A percentile compares a stretch with the other conserved stretches of the same genome.
Evolutionary conservation across 169 alveolate species (phyloP).

Genomic region (Eimeria praecox): DNA sequence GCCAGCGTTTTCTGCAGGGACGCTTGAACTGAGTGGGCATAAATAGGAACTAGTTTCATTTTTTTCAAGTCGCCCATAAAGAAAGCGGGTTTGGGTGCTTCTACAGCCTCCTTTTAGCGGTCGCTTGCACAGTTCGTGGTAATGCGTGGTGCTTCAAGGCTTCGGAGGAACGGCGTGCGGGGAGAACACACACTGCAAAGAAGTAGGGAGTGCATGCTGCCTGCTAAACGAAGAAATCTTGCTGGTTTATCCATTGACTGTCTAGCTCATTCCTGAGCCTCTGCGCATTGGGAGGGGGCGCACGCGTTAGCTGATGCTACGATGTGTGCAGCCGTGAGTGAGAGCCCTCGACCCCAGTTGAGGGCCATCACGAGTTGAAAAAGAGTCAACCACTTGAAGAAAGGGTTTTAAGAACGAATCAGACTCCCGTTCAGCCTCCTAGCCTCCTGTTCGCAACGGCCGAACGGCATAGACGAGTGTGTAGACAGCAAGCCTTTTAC

Average conservation of each 20-base stretch:
- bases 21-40: neutral
- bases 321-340: neutral
- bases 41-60: neutral
- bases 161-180: slow-evolving; percentile 3
- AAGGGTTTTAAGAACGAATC: neutral
- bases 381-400: neutral
- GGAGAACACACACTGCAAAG: neutral
- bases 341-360: neutral
- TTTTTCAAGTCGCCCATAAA: neutral
- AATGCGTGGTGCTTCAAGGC: neutral
- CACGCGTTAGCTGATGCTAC: neutral
- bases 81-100: slow-evolving; percentile 31
- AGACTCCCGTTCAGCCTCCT: neutral
- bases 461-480: too few species aligned
- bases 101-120: neutral
- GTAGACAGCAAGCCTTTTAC: too few species aligned
- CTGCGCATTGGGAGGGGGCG: neutral
- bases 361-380: neutral
- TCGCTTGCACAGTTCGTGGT: neutral
- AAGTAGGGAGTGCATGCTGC: neutral
- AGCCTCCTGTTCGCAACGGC: neutral
- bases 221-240: neutral
- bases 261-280: neutral
- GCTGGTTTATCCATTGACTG: neutral
- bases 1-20: slow-evolving; percentile 5